Percentiles rank a stretch among this genome's conserved stretches.
Conservation (phyloP, 2,329 filamentous ascomycete species). For the Plectosphaerella sp. region DNA sequence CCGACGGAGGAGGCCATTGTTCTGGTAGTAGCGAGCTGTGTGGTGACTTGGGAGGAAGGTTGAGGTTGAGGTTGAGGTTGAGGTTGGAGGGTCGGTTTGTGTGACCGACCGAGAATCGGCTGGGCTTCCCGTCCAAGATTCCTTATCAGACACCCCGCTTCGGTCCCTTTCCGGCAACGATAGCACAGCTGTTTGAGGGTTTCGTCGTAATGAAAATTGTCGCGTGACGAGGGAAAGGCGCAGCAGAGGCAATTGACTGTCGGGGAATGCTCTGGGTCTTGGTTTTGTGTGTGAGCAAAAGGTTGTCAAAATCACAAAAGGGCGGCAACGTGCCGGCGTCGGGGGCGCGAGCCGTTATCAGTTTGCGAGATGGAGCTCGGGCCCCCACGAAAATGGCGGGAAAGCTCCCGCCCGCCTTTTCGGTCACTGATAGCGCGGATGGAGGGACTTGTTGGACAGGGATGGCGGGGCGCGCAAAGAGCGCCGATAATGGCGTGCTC, state of each 20-base stretch:
- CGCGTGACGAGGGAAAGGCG: too few species aligned
- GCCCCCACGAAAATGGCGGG: neutral
- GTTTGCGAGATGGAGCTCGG: neutral
- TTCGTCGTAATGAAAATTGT: too few species aligned
- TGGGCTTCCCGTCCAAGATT: too few species aligned
- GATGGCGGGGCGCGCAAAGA: neutral
- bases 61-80: too few species aligned
- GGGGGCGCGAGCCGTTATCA: neutral
- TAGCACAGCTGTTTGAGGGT: too few species aligned
- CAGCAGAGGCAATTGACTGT: neutral
- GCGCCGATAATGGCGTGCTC: conserved; percentile 1
- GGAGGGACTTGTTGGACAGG: neutral
- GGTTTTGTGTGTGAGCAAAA: neutral
- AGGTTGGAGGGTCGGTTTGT: too few species aligned
- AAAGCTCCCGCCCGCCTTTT: neutral
- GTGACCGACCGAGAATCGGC: too few species aligned
- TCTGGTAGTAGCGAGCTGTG: too few species aligned
- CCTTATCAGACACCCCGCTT: too few species aligned
- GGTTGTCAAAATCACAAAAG: neutral
- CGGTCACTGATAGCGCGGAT: too few species aligned
- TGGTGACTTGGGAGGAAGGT: too few species aligned
- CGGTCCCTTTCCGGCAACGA: too few species aligned
- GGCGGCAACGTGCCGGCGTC: neutral
- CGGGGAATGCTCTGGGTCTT: neutral
- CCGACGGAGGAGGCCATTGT: conserved; percentile 18